These are phyloP conservation scores for Fusarium bactridioides DNA, from an alignment of 2,329 filamentous ascomycete genomes.

Conservation along the genomic window DNA sequence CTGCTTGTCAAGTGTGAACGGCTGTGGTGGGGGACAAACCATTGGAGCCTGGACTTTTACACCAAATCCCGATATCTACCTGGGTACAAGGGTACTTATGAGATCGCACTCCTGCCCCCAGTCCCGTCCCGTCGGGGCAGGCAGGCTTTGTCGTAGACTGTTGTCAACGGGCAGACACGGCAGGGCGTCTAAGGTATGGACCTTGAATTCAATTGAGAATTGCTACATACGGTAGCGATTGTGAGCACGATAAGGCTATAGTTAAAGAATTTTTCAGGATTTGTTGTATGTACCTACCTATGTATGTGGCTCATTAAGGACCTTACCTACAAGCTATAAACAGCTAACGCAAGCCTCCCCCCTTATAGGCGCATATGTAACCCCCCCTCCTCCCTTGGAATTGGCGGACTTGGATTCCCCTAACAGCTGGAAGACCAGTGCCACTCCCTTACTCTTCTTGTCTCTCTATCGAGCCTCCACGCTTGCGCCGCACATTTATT, in stretches of 20 bases:
- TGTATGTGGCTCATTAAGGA: neutral
- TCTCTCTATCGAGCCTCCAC: conserved; percentile 10
- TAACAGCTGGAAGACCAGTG: neutral
- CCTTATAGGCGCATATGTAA: neutral
- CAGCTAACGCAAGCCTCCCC: neutral
- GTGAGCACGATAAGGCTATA: neutral
- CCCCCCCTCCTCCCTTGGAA: conserved; percentile 2
- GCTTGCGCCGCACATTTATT: conserved; percentile 3
- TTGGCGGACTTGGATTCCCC: neutral
- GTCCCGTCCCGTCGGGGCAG: neutral
- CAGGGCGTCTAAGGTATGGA: neutral
- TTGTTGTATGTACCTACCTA: neutral
- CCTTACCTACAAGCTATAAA: neutral
- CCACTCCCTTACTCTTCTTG: conserved; percentile 17
- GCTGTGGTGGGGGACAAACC: neutral
- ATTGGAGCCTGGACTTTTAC: neutral
- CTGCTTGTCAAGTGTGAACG: neutral
- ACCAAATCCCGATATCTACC: neutral
- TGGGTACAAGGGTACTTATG: neutral
- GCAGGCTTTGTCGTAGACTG: neutral
- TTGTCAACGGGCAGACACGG: neutral
- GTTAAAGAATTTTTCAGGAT: neutral
- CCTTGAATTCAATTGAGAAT: neutral
- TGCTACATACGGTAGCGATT: neutral
- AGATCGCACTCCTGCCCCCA: neutral